These are phyloP conservation scores for Pilobolus umbonatus DNA, from an alignment of 192 early-diverging fungal genomes.

Conservation along the genomic window DNA sequence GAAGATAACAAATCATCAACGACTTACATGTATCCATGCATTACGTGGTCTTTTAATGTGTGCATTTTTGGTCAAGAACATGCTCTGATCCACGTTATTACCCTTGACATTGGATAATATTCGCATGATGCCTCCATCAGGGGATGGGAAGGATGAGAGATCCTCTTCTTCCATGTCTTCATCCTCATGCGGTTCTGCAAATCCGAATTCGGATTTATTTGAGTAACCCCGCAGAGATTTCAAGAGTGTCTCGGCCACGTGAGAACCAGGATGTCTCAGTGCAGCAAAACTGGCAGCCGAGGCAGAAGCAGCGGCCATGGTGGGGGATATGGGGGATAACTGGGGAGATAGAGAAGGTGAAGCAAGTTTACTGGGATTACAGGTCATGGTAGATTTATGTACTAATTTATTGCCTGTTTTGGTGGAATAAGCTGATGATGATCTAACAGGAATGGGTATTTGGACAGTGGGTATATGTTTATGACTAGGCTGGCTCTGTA, in stretches of 20 bases:
- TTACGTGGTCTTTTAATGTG: conserved; percentile 37
- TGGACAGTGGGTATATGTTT: not conserved
- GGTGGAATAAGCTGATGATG: too few species aligned
- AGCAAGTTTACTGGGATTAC: too few species aligned
- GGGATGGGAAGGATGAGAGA: not conserved
- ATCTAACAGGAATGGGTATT: not conserved
- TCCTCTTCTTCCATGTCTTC: conserved; percentile 1
- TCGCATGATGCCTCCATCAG: not conserved
- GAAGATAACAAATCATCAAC: not conserved
- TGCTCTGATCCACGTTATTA: conserved; percentile 16
- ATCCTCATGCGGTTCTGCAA: too few species aligned
- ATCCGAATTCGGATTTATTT: too few species aligned
- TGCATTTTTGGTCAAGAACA: conserved; percentile 35
- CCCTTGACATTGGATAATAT: not conserved
- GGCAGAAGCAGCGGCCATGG: conserved; percentile 27
- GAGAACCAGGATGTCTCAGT: conserved; percentile 3
- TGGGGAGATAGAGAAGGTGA: too few species aligned
- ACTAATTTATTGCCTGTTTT: too few species aligned
- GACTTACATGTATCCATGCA: conserved; percentile 37
- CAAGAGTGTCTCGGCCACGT: conserved; percentile 4
- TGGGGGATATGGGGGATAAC: conserved; percentile 1
- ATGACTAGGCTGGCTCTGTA: not conserved
- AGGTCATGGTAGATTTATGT: too few species aligned
- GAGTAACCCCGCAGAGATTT: too few species aligned
- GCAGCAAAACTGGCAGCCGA: conserved; percentile 15